Percentiles rank a stretch among this genome's conserved stretches.
phyloP scores from a whole-genome alignment of 2,329 filamentous ascomycete species.

The Alternaria atra region DNA sequence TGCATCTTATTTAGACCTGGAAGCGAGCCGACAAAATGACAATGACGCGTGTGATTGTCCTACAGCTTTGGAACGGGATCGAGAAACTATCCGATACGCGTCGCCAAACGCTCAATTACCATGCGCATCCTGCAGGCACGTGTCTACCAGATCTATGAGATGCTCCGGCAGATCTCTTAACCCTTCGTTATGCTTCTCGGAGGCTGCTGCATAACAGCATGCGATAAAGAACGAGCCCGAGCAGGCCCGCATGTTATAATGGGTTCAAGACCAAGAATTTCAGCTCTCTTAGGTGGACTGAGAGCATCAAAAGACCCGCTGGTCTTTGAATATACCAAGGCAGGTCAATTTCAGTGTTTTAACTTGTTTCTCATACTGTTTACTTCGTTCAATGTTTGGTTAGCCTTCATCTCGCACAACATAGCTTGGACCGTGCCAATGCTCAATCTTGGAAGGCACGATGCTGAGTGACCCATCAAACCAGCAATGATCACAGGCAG shows the following conservation, averaged over 20 bases:
- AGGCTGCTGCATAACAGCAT: not conserved
- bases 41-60: too few species aligned
- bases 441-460: not conserved
- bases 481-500: too few species aligned
- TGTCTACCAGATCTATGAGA: not conserved
- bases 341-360: not conserved
- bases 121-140: not conserved
- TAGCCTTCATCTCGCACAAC: not conserved
- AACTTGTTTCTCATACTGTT: not conserved
- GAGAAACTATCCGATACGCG: not conserved
- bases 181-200: not conserved
- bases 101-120: too few species aligned
- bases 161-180: not conserved
- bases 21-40: not conserved
- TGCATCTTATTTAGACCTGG: not conserved
- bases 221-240: not conserved
- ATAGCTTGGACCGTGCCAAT: not conserved
- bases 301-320: not conserved
- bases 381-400: not conserved
- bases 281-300: not conserved
- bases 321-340: not conserved
- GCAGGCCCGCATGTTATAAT: not conserved
- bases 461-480: not conserved
- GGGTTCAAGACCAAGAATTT: not conserved
- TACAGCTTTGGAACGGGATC: not conserved